A percentile compares a stretch with the other conserved stretches of the same genome.
Conservation (phyloP, 2,329 filamentous ascomycete genomes). For the Lanzia echinophila region DNA sequence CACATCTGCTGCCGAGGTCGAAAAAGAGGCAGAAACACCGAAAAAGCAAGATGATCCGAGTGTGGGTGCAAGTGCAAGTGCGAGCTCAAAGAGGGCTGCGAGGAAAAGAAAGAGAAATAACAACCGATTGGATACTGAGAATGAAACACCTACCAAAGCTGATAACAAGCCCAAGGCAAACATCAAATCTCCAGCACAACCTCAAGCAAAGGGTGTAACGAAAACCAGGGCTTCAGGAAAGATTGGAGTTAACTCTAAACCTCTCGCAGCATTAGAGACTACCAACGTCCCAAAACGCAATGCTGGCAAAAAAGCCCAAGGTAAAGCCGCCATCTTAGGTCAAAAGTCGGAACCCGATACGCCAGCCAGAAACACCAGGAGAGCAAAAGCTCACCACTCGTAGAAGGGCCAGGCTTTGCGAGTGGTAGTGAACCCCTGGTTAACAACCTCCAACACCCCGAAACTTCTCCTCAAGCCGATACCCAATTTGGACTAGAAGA, state of each 20-base stretch:
- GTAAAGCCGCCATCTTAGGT: slow-evolving; percentile 9
- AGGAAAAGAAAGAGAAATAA: slow-evolving; percentile 22
- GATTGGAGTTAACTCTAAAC: background rate
- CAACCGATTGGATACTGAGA: slow-evolving; percentile 14
- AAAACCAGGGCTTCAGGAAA: background rate
- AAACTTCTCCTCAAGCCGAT: background rate
- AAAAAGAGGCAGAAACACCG: background rate
- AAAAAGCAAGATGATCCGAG: slow-evolving; percentile 2
- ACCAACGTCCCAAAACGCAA: slow-evolving; percentile 16
- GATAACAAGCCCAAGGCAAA: background rate
- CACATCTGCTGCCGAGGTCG: background rate
- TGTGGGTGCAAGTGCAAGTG: too few species aligned
- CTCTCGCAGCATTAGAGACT: slow-evolving; percentile 13
- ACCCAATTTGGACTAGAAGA: slow-evolving; percentile 1
- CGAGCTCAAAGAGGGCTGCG: slow-evolving; percentile 12
- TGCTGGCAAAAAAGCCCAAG: slow-evolving; percentile 5
- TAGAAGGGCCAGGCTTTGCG: slow-evolving; percentile 27
- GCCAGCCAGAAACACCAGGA: slow-evolving; percentile 11
- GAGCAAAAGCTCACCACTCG: slow-evolving; percentile 31
- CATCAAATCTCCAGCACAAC: background rate
- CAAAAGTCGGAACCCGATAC: slow-evolving; percentile 3
- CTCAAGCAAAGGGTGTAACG: background rate
- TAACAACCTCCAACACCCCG: slow-evolving; percentile 3
- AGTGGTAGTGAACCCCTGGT: slow-evolving; percentile 31
- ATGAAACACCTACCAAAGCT: slow-evolving; percentile 1